Evolutionary conservation across 2,329 filamentous ascomycete genomes (phyloP), one percentile per base, ranked within the genome.

Genomic region (Coleophoma cylindrospora): DNA sequence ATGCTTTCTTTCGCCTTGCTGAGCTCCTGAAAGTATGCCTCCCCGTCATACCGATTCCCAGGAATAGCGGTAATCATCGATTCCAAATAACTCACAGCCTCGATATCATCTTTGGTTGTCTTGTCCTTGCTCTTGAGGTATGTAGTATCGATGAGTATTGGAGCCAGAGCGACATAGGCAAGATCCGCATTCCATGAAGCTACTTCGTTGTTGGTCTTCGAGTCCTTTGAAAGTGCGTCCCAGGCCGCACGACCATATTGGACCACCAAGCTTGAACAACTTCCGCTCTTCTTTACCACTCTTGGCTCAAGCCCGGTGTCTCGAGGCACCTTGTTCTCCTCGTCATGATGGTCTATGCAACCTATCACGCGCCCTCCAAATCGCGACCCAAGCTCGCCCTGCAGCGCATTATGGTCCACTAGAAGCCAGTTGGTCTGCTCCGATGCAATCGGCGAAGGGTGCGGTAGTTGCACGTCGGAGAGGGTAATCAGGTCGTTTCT

Each of bases 271-370:
- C 84, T 89, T 54, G 79, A 77, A 68, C 89, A 92, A 66, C 87
- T 91, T 4, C 88, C 89, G 50, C 76, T 76, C 48, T 77, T 82
- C 54, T 80, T 73, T 17, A 94, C 74, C 1, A 89, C 68, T 15
- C 86, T 74, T 1, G 83, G 80, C 6, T 74, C 66, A 0, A 71
- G 71, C 3, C 68, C 71, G 1, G 68, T 70, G 11, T 75, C 70
- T 45, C 52, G 10, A 0, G 72, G 65, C 0, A 90, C 70, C 7
- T 64, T 69, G 6, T 71, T 66, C 61, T 94, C 89, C 54, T 94
- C 88, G 1, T 79, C 83, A 64, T 94, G 89, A 67, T 94, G 89
- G 66, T 94, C 89, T 48, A 94, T 78, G 55, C 84, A 84, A 4
- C 84, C 86, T 4, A 74, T 68, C 0, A 91, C 77, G 9, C 72